Conservation (phyloP, 2,329 filamentous ascomycete species). For the Rhytidhysteron rufulum region DNA sequence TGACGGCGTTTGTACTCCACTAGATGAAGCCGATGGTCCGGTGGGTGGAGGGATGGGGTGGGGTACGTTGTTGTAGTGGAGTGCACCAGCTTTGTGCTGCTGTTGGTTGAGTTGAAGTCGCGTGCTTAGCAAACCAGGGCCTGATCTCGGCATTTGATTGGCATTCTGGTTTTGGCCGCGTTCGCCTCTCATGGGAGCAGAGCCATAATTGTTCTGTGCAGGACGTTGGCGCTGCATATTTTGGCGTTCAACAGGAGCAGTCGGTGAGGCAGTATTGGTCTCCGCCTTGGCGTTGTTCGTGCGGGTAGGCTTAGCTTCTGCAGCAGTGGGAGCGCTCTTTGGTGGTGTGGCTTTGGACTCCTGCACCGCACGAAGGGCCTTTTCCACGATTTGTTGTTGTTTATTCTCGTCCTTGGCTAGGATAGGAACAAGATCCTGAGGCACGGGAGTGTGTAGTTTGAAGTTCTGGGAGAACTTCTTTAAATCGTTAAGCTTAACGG, state of each 20-base stretch:
- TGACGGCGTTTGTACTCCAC: constrained; percentile 48
- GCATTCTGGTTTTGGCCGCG: constrained; percentile 39
- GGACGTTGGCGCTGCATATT: constrained; percentile 44
- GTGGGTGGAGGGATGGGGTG: constrained; percentile 64
- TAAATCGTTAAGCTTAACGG: constrained; percentile 86
- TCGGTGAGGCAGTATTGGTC: constrained; percentile 25
- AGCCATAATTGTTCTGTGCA: constrained; percentile 36
- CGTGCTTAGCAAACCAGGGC: constrained; percentile 46
- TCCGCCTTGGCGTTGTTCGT: constrained; percentile 35
- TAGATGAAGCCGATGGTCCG: constrained; percentile 59
- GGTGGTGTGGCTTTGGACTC: constrained; percentile 38
- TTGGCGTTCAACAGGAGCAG: constrained; percentile 41
- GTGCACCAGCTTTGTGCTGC: constrained; percentile 45
- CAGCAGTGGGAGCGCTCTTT: constrained; percentile 41
- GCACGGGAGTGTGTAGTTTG: constrained; percentile 90
- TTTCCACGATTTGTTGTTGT: constrained; percentile 88
- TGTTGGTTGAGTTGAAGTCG: constrained; percentile 51
- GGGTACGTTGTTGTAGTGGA: constrained; percentile 48
- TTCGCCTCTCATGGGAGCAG: constrained; percentile 39
- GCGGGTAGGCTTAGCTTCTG: constrained; percentile 28
- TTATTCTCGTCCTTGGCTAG: constrained; percentile 95
- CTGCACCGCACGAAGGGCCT: constrained; percentile 73
- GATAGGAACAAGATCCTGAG: constrained; percentile 86
- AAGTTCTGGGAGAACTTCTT: constrained; percentile 94
- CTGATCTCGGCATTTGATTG: constrained; percentile 35